Conservation (phyloP, 805 yeast genomes). For the Brettanomyces sp. region DNA sequence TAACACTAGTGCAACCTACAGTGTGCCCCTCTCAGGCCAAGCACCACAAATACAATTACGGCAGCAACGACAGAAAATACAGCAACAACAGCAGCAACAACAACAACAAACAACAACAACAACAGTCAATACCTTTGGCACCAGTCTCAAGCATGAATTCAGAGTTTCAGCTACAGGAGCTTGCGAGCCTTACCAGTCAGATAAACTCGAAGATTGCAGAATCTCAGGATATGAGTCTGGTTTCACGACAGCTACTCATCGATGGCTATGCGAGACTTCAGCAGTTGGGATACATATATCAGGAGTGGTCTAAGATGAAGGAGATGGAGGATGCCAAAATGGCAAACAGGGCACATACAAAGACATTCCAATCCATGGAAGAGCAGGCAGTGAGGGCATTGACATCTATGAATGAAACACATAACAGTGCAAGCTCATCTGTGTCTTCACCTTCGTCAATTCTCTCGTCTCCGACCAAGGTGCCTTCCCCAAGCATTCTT, state of each 20-base stretch:
- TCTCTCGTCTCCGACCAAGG: neutral
- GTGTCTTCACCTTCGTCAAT: neutral
- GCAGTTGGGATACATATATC: neutral
- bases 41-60: neutral
- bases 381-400: slow-evolving; percentile 22
- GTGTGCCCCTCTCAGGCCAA: neutral
- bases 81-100: neutral
- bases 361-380: slow-evolving; percentile 12
- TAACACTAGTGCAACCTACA: neutral
- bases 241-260: neutral
- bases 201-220: neutral
- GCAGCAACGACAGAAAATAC: neutral
- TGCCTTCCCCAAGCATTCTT: neutral
- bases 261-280: slow-evolving; percentile 1
- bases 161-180: neutral
- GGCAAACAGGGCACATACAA: neutral
- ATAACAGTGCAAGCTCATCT: neutral
- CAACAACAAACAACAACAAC: neutral
- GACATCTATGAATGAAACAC: slow-evolving; percentile 17
- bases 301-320: neutral
- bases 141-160: neutral
- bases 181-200: neutral
- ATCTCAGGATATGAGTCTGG: neutral
- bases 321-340: neutral
- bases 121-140: neutral